phyloP scores from a whole-genome alignment of 2,329 filamentous ascomycete species.

The Trichophyton benhamiae region DNA sequence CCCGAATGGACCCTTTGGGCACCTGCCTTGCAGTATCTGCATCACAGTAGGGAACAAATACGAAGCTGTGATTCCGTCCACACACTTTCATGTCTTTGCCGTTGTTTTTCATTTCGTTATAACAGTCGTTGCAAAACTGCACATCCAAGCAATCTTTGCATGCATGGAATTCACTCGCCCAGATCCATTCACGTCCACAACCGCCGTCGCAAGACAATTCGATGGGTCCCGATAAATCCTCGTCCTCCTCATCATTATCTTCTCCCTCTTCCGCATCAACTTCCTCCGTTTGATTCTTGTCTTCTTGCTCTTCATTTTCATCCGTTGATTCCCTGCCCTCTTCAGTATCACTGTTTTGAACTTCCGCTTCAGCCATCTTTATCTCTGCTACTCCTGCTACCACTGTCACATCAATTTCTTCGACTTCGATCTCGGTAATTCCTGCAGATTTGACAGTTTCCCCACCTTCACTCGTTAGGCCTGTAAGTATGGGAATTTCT shows the following conservation, averaged over 20 bases:
- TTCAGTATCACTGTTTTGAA: neutral
- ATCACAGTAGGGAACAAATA: constrained; percentile 18
- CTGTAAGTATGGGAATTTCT: neutral
- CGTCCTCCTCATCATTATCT: neutral
- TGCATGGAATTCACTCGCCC: constrained; percentile 19
- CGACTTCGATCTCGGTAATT: neutral
- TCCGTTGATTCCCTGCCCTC: neutral
- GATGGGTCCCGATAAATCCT: constrained; percentile 5
- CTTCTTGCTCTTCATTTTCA: neutral
- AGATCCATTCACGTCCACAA: constrained; percentile 14
- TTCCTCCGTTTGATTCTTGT: neutral
- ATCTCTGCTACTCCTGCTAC: neutral
- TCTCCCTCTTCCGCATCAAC: neutral
- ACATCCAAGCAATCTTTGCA: constrained; percentile 21
- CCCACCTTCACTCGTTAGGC: neutral
- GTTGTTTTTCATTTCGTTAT: constrained; percentile 13
- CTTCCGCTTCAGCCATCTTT: neutral
- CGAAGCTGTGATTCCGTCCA: constrained; percentile 16
- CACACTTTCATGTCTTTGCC: constrained; percentile 20
- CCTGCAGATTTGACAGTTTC: neutral
- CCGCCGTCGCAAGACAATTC: constrained; percentile 10
- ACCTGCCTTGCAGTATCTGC: constrained; percentile 11
- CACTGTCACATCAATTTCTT: neutral
- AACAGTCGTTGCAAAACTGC: constrained; percentile 16
- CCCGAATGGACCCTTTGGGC: constrained; percentile 17